Base-by-base conservation (phyloP, 2,329 filamentous ascomycete species). In the Colletotrichum simmondsii region DNA sequence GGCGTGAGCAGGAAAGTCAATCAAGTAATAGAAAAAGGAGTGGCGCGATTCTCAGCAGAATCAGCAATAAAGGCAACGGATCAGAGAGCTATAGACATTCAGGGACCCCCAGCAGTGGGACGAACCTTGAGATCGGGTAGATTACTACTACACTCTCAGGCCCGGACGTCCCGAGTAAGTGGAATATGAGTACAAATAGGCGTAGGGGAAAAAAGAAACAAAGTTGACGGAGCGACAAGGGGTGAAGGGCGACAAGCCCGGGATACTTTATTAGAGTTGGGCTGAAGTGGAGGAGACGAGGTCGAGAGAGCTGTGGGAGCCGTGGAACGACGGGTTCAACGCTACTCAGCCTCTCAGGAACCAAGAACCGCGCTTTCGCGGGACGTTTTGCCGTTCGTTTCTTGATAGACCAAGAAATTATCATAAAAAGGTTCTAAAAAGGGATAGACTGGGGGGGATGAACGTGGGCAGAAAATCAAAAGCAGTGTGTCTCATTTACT, bases 71-170 rank as follows among this genome's bases (percentile, higher is more conserved):
- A 4, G 16, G 37, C n/a, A 30, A 30, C 14, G 35, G 16, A 57
- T 6, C 54, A 57, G 49, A 64, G 8, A 32, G 37, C 22, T 65
- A 56, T 65, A 65, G 46, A 65, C 62, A 65, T 65, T 57, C 42
- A 49, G 42, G 42, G 24, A 52, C n/a, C 22, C 49, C 52, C 49
- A 30, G 52, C 30, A 14, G 52, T 57, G 52, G 52, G 19, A 46
- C 10, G 24, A 16, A 56, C 32, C 52, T 56, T 28, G 22, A 30
- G 52, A 30, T 22, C 16, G 24, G 24, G 11, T n/a, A 65, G 26
- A 26, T 56, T 24, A 56, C 24, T 32, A 42, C 22, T 65, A 22
- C 32, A 5, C 19, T 19, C 24, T 53, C 42, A 49, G 42, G 46
- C 10, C 42, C 28, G 26, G 28, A 35, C 60, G 26, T 52, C 49